These are phyloP conservation scores for Petrea volubilis DNA, from an alignment of 257 asterid species.

Conservation along the genomic window DNA sequence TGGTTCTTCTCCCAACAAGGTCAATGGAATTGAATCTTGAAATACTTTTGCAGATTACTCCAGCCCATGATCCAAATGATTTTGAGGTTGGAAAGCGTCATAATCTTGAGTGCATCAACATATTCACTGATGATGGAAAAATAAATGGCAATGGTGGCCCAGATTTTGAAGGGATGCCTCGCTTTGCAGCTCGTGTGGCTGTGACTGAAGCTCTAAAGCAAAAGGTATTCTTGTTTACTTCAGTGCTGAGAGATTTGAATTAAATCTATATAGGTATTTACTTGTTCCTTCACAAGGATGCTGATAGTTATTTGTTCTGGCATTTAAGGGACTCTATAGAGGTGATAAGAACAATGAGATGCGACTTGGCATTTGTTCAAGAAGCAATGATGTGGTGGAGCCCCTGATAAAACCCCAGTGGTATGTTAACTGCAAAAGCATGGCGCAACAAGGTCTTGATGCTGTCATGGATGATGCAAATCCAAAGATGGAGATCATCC, in stretches of 20 bases:
- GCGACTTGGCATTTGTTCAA: conserved; percentile 95
- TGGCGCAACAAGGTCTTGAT: conserved; percentile 84
- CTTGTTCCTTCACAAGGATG: conserved; percentile 1
- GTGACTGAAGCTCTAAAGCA: conserved; percentile 71
- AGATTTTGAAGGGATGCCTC: conserved; percentile 76
- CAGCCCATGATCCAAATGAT: conserved; percentile 99
- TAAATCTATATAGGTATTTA: not conserved
- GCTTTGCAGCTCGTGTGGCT: conserved; percentile 87
- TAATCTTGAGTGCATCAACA: conserved; percentile 72
- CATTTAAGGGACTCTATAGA: conserved; percentile 73
- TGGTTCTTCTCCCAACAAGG: conserved; percentile 12
- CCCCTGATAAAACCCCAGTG: conserved; percentile 97
- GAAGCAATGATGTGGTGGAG: conserved; percentile 88
- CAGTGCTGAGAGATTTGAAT: no score
- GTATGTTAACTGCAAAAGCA: conserved; percentile 85
- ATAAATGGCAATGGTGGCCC: conserved; percentile 88
- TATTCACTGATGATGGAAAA: conserved; percentile 92
- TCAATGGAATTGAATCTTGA: conserved; percentile 20
- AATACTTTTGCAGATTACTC: conserved; percentile 86
- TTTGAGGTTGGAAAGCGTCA: conserved; percentile 97
- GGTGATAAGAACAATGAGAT: conserved; percentile 79
- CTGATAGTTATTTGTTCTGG: conserved; percentile 20
- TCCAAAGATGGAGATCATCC: conserved; percentile 70
- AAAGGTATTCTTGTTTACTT: conserved; percentile 43
- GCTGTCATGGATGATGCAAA: conserved; percentile 63